A percentile compares a stretch with the other conserved stretches of the same genome.
Conservation (phyloP, 345 rosid genomes). For the Ceriops zippeliana region DNA sequence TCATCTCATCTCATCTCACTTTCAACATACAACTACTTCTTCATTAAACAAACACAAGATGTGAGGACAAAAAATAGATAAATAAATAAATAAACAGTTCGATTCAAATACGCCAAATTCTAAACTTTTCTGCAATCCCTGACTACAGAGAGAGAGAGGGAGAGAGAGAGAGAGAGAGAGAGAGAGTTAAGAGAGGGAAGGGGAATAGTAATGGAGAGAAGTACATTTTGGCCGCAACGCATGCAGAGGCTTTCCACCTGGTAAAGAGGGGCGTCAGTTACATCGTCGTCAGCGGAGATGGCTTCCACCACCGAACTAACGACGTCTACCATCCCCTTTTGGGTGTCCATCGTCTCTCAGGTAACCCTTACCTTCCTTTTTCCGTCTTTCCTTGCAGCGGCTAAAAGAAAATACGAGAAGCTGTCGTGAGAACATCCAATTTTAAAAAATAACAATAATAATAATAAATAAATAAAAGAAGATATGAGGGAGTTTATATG, state of each 20-base stretch:
- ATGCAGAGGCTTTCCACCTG: conserved; percentile 90
- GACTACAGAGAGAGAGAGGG: background rate
- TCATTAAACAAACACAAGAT: background rate
- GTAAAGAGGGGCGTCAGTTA: conserved; percentile 62
- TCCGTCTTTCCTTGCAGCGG: too few species aligned
- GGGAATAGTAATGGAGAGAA: background rate
- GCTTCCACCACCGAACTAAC: conserved; percentile 84
- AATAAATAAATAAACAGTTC: too few species aligned
- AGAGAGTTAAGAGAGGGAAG: background rate
- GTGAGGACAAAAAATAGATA: background rate
- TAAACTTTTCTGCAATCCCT: background rate
- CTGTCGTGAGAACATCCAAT: too few species aligned
- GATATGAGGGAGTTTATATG: too few species aligned
- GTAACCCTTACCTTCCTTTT: background rate
- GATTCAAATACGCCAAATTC: background rate
- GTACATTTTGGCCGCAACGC: conserved; percentile 83
- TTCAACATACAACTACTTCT: too few species aligned
- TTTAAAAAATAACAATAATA: too few species aligned
- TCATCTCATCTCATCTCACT: too few species aligned
- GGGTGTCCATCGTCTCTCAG: background rate
- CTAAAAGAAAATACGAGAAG: too few species aligned
- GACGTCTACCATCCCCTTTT: conserved; percentile 22
- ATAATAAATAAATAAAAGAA: too few species aligned
- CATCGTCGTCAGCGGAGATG: conserved; percentile 40
- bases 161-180: background rate